phyloP scores from a whole-genome alignment of 352 stramenopile genomes.

The Globisporangium okanoganense region DNA sequence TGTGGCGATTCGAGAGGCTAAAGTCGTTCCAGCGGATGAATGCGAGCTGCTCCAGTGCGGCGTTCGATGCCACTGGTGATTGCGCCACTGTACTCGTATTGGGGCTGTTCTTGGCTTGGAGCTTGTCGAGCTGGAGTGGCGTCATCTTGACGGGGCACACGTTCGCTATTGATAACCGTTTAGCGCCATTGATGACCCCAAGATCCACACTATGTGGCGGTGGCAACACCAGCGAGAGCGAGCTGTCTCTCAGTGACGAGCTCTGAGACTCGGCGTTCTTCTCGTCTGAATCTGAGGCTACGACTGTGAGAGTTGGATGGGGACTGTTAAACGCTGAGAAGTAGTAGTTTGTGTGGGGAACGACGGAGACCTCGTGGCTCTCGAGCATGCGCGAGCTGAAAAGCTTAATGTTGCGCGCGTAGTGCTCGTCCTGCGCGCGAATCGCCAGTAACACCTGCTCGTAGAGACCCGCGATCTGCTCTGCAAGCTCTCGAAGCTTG shows the following conservation, averaged over 20 bases:
- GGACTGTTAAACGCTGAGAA: background rate
- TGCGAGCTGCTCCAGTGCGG: constrained; percentile 29
- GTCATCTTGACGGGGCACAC: constrained; percentile 11
- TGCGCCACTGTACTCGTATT: background rate
- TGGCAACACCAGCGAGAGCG: background rate
- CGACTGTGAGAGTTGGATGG: background rate
- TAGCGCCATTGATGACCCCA: constrained; percentile 42
- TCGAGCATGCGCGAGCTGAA: constrained; percentile 67
- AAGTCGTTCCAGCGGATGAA: constrained; percentile 37
- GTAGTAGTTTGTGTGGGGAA: constrained; percentile 13
- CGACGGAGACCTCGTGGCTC: constrained; percentile 53
- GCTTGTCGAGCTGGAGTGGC: background rate
- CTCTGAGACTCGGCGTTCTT: background rate
- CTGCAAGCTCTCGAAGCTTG: background rate
- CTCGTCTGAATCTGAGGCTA: background rate
- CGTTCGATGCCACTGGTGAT: background rate
- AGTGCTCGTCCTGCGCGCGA: constrained; percentile 61
- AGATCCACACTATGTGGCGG: constrained; percentile 22
- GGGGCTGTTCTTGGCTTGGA: background rate
- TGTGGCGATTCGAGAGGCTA: constrained; percentile 36
- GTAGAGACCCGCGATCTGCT: constrained; percentile 15
- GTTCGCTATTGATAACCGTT: constrained; percentile 29
- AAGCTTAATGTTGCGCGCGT: constrained; percentile 53
- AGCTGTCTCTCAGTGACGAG: background rate
- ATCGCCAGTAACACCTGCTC: constrained; percentile 32